Percentiles rank a stretch among this genome's conserved stretches.
phyloP scores from a whole-genome alignment of 2,329 filamentous ascomycete species.

The Arthroderma sp. region DNA sequence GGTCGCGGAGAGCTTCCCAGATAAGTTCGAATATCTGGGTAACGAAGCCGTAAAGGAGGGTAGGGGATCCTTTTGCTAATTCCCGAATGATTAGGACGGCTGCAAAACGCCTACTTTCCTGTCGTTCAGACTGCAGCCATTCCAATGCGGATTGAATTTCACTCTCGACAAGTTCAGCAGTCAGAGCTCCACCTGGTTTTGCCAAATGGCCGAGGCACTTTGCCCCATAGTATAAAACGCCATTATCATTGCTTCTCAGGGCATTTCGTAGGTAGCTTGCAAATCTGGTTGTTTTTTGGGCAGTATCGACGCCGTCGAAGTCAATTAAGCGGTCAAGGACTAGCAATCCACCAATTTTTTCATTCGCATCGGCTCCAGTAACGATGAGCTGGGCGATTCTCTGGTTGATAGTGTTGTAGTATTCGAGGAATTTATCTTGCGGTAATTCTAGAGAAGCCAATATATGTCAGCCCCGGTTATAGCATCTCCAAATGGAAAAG shows the following conservation, averaged over 20 bases:
- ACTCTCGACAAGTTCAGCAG: slow-evolving; percentile 89
- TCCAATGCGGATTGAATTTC: slow-evolving; percentile 94
- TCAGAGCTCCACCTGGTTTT: slow-evolving; percentile 80
- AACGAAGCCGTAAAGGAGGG: slow-evolving; percentile 89
- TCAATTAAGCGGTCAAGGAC: slow-evolving; percentile 88
- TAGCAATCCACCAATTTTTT: slow-evolving; percentile 82
- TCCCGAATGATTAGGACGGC: slow-evolving; percentile 85
- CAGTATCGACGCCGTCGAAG: slow-evolving; percentile 88
- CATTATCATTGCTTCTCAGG: slow-evolving; percentile 78
- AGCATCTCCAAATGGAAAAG: not conserved
- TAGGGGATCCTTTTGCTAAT: slow-evolving; percentile 82
- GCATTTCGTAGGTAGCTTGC: slow-evolving; percentile 80
- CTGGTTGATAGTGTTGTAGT: slow-evolving; percentile 53
- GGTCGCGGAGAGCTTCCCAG: slow-evolving; percentile 85
- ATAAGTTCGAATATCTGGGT: slow-evolving; percentile 91
- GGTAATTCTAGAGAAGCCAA: slow-evolving; percentile 49
- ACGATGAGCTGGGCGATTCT: slow-evolving; percentile 62
- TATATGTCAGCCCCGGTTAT: not conserved
- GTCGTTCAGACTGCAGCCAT: slow-evolving; percentile 88
- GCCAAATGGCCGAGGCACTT: slow-evolving; percentile 81
- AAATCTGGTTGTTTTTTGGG: slow-evolving; percentile 87
- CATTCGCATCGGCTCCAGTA: slow-evolving; percentile 72
- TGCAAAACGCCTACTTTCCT: slow-evolving; percentile 86
- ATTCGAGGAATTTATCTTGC: slow-evolving; percentile 62
- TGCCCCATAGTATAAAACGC: slow-evolving; percentile 80